Conservation (phyloP, 2,329 filamentous ascomycete genomes). For the Neopestalotiopsis clavispora region DNA sequence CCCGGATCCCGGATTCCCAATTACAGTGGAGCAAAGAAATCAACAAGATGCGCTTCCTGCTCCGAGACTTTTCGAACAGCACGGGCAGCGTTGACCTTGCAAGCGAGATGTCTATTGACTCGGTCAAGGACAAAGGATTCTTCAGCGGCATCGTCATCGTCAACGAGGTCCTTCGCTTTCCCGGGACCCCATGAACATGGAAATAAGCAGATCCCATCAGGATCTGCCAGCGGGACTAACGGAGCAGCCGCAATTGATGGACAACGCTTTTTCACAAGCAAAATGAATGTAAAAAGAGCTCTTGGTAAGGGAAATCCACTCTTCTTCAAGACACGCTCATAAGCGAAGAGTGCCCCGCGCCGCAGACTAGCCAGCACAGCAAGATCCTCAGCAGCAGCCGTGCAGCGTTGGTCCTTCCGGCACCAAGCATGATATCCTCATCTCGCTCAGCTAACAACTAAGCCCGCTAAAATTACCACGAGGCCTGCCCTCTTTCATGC, state of each 20-base stretch:
- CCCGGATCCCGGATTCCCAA: not conserved
- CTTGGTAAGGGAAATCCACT: not conserved
- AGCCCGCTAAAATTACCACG: not conserved
- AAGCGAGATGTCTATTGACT: not conserved
- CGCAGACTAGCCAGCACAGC: not conserved
- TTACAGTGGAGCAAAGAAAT: not conserved
- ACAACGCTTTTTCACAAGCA: not conserved
- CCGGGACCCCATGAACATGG: not conserved
- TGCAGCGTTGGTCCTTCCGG: not conserved
- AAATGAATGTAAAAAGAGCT: too few species aligned
- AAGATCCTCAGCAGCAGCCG: not conserved
- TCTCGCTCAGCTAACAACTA: slow-evolving; percentile 2
- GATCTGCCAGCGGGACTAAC: not conserved
- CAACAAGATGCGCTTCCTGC: not conserved
- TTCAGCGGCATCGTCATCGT: not conserved
- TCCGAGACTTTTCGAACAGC: too few species aligned
- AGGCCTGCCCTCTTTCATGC: not conserved
- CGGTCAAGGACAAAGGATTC: not conserved
- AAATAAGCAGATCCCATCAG: not conserved
- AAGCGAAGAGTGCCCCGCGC: not conserved
- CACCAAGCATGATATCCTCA: slow-evolving; percentile 7
- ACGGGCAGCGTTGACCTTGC: not conserved
- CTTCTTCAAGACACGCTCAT: not conserved
- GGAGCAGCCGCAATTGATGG: not conserved
- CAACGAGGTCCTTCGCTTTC: not conserved